Evolutionary conservation across 176 grass and related monocot species (phyloP).

Genomic region (Phragmites australis): DNA sequence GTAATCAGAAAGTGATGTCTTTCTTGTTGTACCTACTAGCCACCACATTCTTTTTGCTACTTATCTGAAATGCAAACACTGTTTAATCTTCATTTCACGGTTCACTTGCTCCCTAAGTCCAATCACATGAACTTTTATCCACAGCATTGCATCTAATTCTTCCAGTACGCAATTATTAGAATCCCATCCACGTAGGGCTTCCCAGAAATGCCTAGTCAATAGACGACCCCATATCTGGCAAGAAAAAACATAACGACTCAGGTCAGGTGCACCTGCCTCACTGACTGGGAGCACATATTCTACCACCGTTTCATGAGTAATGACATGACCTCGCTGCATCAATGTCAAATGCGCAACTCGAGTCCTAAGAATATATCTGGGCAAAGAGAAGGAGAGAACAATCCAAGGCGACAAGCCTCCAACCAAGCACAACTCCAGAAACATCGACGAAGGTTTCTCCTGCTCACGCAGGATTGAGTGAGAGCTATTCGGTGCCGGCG

Average conservation of each 20-base stretch:
- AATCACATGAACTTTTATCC: slow-evolving; percentile 34
- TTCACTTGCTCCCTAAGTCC: slow-evolving; percentile 6
- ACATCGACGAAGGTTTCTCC: slow-evolving; percentile 5
- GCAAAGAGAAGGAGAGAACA: neutral
- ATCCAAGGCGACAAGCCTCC: neutral
- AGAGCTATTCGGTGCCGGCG: slow-evolving; percentile 14
- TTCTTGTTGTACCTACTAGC: neutral
- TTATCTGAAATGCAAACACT: slow-evolving; percentile 4
- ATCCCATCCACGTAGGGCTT: slow-evolving; percentile 24
- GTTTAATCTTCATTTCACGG: slow-evolving; percentile 13
- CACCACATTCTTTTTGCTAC: neutral
- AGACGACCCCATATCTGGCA: slow-evolving; percentile 21
- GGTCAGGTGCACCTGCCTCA: slow-evolving; percentile 13
- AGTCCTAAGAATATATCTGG: slow-evolving; percentile 13
- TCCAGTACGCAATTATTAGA: slow-evolving; percentile 9
- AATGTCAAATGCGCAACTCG: neutral
- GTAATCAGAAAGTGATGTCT: neutral
- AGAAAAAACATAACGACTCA: slow-evolving; percentile 18
- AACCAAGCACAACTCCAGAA: slow-evolving; percentile 24
- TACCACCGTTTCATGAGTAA: neutral
- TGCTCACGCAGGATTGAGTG: neutral
- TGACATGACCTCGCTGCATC: neutral
- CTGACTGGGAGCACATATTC: slow-evolving; percentile 31
- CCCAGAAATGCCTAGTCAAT: slow-evolving; percentile 28
- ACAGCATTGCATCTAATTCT: slow-evolving; percentile 34